Evolutionary conservation across 1,284 basidiomycete species (phyloP).

Genomic region (Rhodotorula sp.): DNA sequence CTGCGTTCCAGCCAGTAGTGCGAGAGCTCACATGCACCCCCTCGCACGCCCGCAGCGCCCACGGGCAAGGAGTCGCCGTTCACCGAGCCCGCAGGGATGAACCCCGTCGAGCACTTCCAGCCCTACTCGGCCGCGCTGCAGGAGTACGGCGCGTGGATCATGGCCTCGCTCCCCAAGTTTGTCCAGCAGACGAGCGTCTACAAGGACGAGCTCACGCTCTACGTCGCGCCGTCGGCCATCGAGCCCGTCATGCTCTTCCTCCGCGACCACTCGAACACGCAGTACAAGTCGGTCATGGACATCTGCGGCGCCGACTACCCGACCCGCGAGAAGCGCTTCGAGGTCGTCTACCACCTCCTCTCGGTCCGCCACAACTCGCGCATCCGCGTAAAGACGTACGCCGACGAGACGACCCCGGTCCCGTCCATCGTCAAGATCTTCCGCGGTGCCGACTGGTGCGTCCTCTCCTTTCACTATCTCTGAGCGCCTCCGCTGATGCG

Average conservation of each 20-base stretch:
- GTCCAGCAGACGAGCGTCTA: conserved; percentile 97
- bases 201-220: conserved; percentile 93
- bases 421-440: conserved; percentile 80
- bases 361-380: conserved; percentile 70
- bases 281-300: conserved; percentile 91
- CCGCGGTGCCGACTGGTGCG: conserved; percentile 90
- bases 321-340: conserved; percentile 89
- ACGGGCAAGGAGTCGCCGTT: conserved; percentile 62
- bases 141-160: conserved; percentile 81
- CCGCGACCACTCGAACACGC: conserved; percentile 92
- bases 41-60: conserved; percentile 2
- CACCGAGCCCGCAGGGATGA: conserved; percentile 79
- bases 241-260: conserved; percentile 88
- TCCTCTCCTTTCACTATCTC: background rate
- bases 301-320: conserved; percentile 96
- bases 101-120: conserved; percentile 71
- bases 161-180: conserved; percentile 87
- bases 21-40: background rate
- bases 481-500: background rate
- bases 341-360: conserved; percentile 94
- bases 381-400: conserved; percentile 97
- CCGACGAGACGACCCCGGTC: conserved; percentile 90
- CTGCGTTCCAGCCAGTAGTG: background rate
- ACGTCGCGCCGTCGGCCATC: conserved; percentile 78
- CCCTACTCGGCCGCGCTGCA: conserved; percentile 74